Percentiles rank a stretch among this genome's conserved stretches.
Conservation (phyloP, 805 yeast genomes). For the Barnettozyma botsteinii region DNA sequence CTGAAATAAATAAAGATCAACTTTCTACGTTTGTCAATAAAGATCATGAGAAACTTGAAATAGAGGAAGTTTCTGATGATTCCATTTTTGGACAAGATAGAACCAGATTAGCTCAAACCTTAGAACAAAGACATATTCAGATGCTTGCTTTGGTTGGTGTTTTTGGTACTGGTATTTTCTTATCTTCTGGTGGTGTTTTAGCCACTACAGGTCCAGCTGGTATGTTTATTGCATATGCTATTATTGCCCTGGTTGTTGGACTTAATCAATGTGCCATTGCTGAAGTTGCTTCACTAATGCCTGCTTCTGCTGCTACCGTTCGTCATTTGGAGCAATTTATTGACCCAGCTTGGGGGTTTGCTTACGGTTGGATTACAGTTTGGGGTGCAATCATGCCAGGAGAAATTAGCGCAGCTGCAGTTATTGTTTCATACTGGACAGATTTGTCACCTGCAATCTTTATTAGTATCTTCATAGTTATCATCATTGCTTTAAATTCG, state of each 20-base stretch:
- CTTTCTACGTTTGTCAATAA: neutral
- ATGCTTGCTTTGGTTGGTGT: constrained; percentile 45
- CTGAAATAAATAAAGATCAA: constrained; percentile 1
- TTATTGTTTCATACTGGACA: constrained; percentile 42
- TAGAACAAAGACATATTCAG: constrained; percentile 34
- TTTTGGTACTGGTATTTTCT: constrained; percentile 38
- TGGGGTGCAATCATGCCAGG: constrained; percentile 36
- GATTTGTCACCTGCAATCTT: constrained; percentile 38
- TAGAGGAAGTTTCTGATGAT: constrained; percentile 3
- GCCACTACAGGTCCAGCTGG: constrained; percentile 32
- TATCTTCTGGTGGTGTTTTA: constrained; percentile 34
- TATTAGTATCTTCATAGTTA: constrained; percentile 35
- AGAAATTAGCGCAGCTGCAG: constrained; percentile 40
- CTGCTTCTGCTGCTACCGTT: constrained; percentile 32
- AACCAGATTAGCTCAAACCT: constrained; percentile 8
- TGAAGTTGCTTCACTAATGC: constrained; percentile 33
- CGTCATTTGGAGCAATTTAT: constrained; percentile 33
- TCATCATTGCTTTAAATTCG: constrained; percentile 31
- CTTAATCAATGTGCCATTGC: constrained; percentile 36
- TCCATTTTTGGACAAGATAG: constrained; percentile 14
- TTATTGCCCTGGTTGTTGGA: constrained; percentile 33
- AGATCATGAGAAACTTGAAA: neutral
- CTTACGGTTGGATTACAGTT: constrained; percentile 41
- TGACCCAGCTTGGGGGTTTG: constrained; percentile 41
- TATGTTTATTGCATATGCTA: constrained; percentile 27